These are phyloP conservation scores for Suhomyces wounanorum DNA, from an alignment of 1,139 yeast genomes.

Conservation along the genomic window DNA sequence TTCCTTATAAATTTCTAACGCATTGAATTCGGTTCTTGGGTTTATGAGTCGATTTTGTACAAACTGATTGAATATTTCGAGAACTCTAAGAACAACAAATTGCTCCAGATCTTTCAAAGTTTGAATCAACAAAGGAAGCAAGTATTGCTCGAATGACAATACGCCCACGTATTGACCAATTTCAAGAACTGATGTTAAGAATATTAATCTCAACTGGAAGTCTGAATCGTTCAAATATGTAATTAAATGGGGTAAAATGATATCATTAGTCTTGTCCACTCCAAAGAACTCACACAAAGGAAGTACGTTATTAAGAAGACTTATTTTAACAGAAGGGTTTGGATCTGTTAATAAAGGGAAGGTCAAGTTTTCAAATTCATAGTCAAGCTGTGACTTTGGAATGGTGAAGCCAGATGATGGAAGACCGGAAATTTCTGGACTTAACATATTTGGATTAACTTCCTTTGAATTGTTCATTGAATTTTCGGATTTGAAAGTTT, in stretches of 20 bases:
- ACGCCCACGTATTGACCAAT: slow-evolving; percentile 82
- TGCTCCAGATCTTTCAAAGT: slow-evolving; percentile 84
- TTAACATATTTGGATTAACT: not conserved
- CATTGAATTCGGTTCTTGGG: slow-evolving; percentile 42
- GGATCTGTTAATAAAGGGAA: slow-evolving; percentile 69
- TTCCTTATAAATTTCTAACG: slow-evolving; percentile 43
- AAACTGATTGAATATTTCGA: slow-evolving; percentile 58
- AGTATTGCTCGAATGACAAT: slow-evolving; percentile 80
- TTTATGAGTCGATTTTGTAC: slow-evolving; percentile 37
- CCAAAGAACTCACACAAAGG: slow-evolving; percentile 85
- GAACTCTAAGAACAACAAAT: slow-evolving; percentile 72
- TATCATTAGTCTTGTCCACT: slow-evolving; percentile 82
- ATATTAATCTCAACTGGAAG: slow-evolving; percentile 64
- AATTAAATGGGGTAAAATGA: slow-evolving; percentile 84
- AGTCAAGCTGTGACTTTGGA: slow-evolving; percentile 33
- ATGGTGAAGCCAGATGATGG: slow-evolving; percentile 21
- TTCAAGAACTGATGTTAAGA: slow-evolving; percentile 75
- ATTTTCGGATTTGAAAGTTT: slow-evolving; percentile 47
- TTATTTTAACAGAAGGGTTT: slow-evolving; percentile 64
- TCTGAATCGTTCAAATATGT: slow-evolving; percentile 86
- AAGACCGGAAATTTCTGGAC: not conserved
- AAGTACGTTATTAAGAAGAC: slow-evolving; percentile 66
- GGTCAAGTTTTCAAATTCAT: slow-evolving; percentile 64
- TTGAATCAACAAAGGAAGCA: slow-evolving; percentile 80
- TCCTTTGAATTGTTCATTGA: not conserved